Evolutionary conservation across 2,329 filamentous ascomycete species (phyloP), one percentile per base, ranked within the genome.

Genomic region (Plectosphaerella sp.): DNA sequence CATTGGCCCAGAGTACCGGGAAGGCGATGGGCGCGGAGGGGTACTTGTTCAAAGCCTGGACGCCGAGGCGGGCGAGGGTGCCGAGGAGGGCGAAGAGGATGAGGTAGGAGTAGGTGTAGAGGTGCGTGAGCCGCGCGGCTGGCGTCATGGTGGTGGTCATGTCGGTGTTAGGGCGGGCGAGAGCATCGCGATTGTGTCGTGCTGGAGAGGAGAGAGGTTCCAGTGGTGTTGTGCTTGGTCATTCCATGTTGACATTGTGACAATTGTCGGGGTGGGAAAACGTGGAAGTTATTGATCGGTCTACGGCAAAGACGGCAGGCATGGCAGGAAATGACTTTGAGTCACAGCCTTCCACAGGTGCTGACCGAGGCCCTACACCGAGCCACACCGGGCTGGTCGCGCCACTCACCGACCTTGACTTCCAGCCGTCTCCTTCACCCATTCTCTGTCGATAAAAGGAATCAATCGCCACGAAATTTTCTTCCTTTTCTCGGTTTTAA

Each of bases 11-110:
- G 20, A 96, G 70, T 2, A 88, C 79, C 48, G 83, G 80, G 51
- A 89, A 92, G 5, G 83, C 74, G 20, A 94, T 74, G 0, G 91
- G 91, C 0, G 88, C 83, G 20, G 86, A 87, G 1, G 88, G 84
- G 65, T 96, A 97, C 52, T 78, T 82, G 0, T 91, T 94, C 49
- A 97, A 72, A 46, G 87, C 86, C 63, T 91, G 83, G 8, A 96
- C 72, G 4, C 91, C 92, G 1, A 97, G 73, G 11, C 93, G 83
- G 1, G 91, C 89, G 24, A 97, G 79, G 0, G 91, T 94, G 36
- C 93, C 93, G 39, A 93, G 70, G 16, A 97, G 79, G 16, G 92
- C 85, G 69, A 96, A 97, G 63, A 97, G 78, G 53, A 95, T 76
- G 22, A 97, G 81, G 67, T 96, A 90, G 1, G 89, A 91, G 54